phyloP scores from a whole-genome alignment of 139 green algal species.

The Coelastrella sp. region DNA sequence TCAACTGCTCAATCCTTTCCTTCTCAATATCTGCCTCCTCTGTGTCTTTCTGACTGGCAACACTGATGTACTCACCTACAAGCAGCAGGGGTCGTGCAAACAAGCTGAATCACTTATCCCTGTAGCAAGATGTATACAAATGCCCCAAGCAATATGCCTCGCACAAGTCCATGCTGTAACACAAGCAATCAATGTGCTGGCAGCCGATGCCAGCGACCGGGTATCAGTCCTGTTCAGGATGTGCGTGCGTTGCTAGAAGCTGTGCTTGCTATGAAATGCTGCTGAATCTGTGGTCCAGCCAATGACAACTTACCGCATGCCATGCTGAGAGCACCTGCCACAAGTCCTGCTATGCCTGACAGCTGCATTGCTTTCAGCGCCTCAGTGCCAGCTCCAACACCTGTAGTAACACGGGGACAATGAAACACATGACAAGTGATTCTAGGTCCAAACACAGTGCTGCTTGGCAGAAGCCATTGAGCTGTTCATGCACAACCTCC shows the following conservation, averaged over 20 bases:
- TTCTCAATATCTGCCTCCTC: slow-evolving; percentile 80
- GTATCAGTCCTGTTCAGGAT: too few relatives aligned
- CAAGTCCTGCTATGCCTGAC: background rate
- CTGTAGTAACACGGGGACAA: background rate
- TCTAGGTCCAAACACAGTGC: too few relatives aligned
- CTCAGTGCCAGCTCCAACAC: slow-evolving; percentile 1
- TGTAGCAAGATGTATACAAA: too few relatives aligned
- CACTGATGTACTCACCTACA: slow-evolving; percentile 18
- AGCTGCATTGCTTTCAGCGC: background rate
- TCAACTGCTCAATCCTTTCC: slow-evolving; percentile 63
- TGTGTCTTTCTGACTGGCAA: slow-evolving; percentile 56
- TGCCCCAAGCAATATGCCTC: too few relatives aligned
- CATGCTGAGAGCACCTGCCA: background rate
- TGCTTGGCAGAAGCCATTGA: too few relatives aligned
- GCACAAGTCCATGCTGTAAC: too few relatives aligned
- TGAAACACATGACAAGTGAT: background rate
- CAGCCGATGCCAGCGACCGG: too few relatives aligned
- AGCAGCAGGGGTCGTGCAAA: too few relatives aligned
- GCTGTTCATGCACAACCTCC: too few relatives aligned
- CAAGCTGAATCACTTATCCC: too few relatives aligned
- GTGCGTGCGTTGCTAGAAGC: background rate
- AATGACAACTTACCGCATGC: background rate
- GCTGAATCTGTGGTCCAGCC: too few relatives aligned
- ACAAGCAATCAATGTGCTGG: too few relatives aligned
- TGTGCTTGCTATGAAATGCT: background rate